These are phyloP conservation scores for Boletus holoroseus DNA, from an alignment of 1,284 basidiomycete species.

Conservation along the genomic window DNA sequence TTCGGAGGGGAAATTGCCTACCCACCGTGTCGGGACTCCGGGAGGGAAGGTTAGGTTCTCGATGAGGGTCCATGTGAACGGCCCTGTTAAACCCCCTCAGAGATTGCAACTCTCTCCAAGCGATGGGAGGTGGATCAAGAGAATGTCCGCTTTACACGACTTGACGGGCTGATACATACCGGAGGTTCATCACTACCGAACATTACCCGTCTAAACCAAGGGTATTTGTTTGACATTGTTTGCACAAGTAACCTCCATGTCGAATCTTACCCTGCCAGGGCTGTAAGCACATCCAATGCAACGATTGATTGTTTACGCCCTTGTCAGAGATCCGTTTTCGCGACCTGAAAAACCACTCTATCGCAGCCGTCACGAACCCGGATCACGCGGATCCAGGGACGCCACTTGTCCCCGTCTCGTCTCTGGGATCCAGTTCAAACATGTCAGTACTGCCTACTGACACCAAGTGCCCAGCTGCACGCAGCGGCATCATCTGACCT, in stretches of 20 bases:
- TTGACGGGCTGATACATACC: background rate
- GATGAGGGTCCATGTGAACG: slow-evolving; percentile 15
- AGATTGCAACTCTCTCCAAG: slow-evolving; percentile 7
- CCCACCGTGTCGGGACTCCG: background rate
- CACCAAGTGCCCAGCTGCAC: background rate
- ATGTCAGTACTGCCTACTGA: background rate
- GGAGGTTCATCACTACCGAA: slow-evolving; percentile 1
- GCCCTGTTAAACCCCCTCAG: background rate
- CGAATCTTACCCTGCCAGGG: background rate
- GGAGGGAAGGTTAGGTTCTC: slow-evolving; percentile 14
- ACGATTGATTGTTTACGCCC: background rate
- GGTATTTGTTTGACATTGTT: slow-evolving; percentile 15
- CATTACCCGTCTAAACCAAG: background rate
- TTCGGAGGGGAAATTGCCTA: slow-evolving; percentile 6
- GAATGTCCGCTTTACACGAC: background rate
- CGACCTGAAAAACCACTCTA: background rate
- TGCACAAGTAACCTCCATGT: background rate
- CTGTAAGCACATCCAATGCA: background rate
- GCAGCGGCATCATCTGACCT: slow-evolving; percentile 12
- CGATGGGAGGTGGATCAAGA: slow-evolving; percentile 1
- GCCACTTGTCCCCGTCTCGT: background rate
- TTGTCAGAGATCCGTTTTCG: background rate
- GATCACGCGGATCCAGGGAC: slow-evolving; percentile 22
- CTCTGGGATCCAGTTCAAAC: background rate
- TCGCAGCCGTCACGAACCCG: background rate